Conservation (phyloP, 306 rosid species). For the Hippophae rhamnoides region DNA sequence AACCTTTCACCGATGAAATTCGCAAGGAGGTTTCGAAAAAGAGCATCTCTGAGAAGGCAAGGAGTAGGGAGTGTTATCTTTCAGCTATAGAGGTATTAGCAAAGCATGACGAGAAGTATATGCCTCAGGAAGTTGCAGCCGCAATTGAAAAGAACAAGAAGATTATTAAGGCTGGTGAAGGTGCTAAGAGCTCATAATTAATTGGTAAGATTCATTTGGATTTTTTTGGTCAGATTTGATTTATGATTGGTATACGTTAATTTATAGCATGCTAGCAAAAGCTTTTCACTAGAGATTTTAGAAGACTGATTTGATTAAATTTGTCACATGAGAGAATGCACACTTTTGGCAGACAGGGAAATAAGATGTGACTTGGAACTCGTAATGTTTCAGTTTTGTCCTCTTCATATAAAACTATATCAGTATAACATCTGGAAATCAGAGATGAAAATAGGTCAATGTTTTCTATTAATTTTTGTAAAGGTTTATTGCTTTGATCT, state of each 20-base stretch:
- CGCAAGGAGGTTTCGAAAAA: conserved; percentile 37
- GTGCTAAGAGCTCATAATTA: conserved; percentile 23
- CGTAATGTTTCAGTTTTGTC: too few species aligned
- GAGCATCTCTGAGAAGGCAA: conserved; percentile 62
- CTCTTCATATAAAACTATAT: too few species aligned
- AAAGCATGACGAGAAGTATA: conserved; percentile 92
- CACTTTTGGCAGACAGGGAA: too few species aligned
- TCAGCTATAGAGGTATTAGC: conserved; percentile 79
- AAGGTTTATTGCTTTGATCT: too few species aligned
- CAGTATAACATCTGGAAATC: too few species aligned
- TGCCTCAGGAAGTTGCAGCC: conserved; percentile 75
- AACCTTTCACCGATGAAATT: conserved; percentile 66
- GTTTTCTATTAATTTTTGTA: too few species aligned
- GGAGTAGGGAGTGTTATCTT: conserved; percentile 56
- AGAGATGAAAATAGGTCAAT: too few species aligned
- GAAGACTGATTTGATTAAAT: too few species aligned
- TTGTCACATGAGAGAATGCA: too few species aligned
- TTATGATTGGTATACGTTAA: conserved; percentile 7
- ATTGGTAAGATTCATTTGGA: conserved; percentile 23
- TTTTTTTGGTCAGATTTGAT: neutral
- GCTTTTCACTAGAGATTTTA: too few species aligned
- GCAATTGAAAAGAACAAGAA: conserved; percentile 90
- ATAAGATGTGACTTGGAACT: too few species aligned
- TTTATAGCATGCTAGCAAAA: too few species aligned
- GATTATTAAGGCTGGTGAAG: conserved; percentile 34